A percentile compares a stretch with the other conserved stretches of the same genome.
Conservation (phyloP, 1,139 yeast species). For the Meyerozyma smithsonii region DNA sequence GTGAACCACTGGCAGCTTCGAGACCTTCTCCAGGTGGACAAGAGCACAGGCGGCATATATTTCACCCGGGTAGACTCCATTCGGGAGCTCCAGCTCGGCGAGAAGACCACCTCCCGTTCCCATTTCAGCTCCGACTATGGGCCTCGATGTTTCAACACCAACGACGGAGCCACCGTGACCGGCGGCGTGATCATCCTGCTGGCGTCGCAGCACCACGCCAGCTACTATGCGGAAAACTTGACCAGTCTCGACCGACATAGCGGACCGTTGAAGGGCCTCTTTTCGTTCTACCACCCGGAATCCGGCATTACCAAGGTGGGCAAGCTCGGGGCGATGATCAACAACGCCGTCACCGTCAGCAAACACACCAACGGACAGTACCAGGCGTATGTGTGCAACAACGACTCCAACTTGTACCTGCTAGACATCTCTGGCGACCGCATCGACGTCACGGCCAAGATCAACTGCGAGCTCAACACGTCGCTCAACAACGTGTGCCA, state of each 20-base stretch:
- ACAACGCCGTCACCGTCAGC: slow-evolving; percentile 70
- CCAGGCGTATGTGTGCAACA: slow-evolving; percentile 70
- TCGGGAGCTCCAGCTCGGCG: slow-evolving; percentile 21
- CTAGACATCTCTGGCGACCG: slow-evolving; percentile 41
- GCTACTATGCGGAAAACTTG: slow-evolving; percentile 17
- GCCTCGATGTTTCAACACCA: slow-evolving; percentile 68
- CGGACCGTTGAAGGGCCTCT: slow-evolving; percentile 49
- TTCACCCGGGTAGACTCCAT: slow-evolving; percentile 32
- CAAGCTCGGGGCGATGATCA: slow-evolving; percentile 73
- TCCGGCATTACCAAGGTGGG: slow-evolving; percentile 45
- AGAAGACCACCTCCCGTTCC: slow-evolving; percentile 20
- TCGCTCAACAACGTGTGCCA: slow-evolving; percentile 38
- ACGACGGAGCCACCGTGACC: slow-evolving; percentile 54
- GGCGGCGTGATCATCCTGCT: slow-evolving; percentile 58
- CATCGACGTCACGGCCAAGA: slow-evolving; percentile 14
- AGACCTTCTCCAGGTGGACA: slow-evolving; percentile 56
- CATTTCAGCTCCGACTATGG: slow-evolving; percentile 46
- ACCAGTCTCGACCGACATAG: slow-evolving; percentile 16
- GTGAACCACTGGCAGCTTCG: slow-evolving; percentile 85
- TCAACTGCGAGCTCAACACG: slow-evolving; percentile 35
- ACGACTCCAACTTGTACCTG: slow-evolving; percentile 67
- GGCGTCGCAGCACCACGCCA: slow-evolving; percentile 14
- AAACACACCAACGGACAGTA: slow-evolving; percentile 34
- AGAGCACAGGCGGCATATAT: slow-evolving; percentile 23
- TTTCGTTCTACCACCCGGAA: slow-evolving; percentile 51